Evolutionary conservation across 2,329 filamentous ascomycete genomes (phyloP).

Genomic region (Ampelomyces quisqualis): DNA sequence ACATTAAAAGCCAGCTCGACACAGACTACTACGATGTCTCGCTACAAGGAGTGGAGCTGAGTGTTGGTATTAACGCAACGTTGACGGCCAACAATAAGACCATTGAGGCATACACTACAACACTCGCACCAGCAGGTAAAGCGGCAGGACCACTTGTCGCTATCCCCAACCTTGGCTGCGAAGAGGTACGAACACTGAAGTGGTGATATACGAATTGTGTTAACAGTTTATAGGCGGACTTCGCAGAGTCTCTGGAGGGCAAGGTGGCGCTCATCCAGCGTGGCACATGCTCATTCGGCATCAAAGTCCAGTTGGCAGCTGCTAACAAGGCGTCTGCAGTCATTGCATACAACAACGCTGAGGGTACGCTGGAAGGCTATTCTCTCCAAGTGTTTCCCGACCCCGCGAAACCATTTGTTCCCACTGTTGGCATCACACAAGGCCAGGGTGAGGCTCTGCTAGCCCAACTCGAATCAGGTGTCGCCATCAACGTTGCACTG

Average conservation of each 20-base stretch:
- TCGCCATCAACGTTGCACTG: conserved; percentile 28
- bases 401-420: conserved; percentile 58
- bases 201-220: too few species aligned
- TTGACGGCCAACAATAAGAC: conserved; percentile 34
- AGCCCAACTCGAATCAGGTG: conserved; percentile 52
- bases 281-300: conserved; percentile 69
- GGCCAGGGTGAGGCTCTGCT: conserved; percentile 59
- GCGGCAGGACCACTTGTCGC: conserved; percentile 34
- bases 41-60: conserved; percentile 31
- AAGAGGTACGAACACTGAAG: too few species aligned
- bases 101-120: conserved; percentile 29
- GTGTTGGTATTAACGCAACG: conserved; percentile 29
- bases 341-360: conserved; percentile 69
- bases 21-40: conserved; percentile 43
- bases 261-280: conserved; percentile 70
- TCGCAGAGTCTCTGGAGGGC: conserved; percentile 58
- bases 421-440: conserved; percentile 67
- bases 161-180: conserved; percentile 39
- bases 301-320: conserved; percentile 65
- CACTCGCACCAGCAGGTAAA: conserved; percentile 35
- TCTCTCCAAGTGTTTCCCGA: conserved; percentile 54
- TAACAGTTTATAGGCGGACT: too few species aligned
- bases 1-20: conserved; percentile 36
- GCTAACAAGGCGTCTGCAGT: conserved; percentile 63
- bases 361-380: conserved; percentile 53